phyloP scores from a whole-genome alignment of 1,139 yeast species.

The Debaryomycetaceae sp. region DNA sequence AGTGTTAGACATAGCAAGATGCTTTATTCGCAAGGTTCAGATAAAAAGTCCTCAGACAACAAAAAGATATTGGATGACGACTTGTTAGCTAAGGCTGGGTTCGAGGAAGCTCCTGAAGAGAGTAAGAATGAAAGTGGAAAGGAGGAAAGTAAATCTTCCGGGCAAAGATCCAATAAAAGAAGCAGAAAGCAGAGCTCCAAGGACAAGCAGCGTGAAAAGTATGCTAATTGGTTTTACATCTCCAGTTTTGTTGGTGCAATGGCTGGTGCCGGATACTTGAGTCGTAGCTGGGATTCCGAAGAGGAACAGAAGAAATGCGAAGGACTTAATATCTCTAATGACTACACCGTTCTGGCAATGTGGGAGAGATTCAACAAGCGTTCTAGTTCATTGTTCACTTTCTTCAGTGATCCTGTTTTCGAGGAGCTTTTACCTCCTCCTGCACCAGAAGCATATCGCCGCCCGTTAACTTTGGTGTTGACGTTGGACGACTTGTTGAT shows the following conservation, averaged over 20 bases:
- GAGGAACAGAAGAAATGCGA: constrained; percentile 57
- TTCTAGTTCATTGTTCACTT: constrained; percentile 70
- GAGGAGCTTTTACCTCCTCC: constrained; percentile 87
- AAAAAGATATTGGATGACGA: constrained; percentile 76
- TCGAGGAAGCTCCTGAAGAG: constrained; percentile 40
- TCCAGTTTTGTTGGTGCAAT: constrained; percentile 57
- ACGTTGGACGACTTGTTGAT: constrained; percentile 86
- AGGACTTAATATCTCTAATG: constrained; percentile 57
- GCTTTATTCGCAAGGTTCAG: constrained; percentile 20
- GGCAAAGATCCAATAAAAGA: constrained; percentile 35
- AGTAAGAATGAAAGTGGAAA: constrained; percentile 7
- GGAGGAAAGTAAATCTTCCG: constrained; percentile 6
- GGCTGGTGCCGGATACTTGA: constrained; percentile 70
- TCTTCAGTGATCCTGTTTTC: constrained; percentile 91
- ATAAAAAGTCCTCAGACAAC: constrained; percentile 17
- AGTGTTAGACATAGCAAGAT: background rate
- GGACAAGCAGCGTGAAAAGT: constrained; percentile 52
- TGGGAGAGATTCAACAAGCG: constrained; percentile 69
- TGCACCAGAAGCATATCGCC: constrained; percentile 87
- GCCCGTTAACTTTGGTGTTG: constrained; percentile 86
- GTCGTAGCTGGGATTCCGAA: constrained; percentile 83
- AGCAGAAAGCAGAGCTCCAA: constrained; percentile 62
- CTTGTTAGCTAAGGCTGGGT: constrained; percentile 77
- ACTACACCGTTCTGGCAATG: constrained; percentile 64
- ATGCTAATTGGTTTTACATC: constrained; percentile 67